phyloP scores from a whole-genome alignment of 1,139 yeast species.

The Kazachstania sp. region DNA sequence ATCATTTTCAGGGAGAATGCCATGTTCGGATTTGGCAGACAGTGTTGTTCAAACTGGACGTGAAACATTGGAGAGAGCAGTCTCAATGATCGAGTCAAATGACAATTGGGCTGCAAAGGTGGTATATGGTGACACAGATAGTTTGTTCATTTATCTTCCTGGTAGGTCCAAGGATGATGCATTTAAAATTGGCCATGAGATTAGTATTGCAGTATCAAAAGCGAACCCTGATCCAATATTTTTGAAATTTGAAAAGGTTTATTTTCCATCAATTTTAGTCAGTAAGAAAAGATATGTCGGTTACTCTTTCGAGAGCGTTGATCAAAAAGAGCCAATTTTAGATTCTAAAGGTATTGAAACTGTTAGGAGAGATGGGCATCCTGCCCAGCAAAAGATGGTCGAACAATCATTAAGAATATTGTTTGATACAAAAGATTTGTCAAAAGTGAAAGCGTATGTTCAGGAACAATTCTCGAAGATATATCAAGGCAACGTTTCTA shows the following conservation, averaged over 20 bases:
- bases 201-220: constrained; percentile 57
- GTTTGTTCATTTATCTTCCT: constrained; percentile 81
- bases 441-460: constrained; percentile 59
- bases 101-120: constrained; percentile 77
- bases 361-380: constrained; percentile 86
- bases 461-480: constrained; percentile 60
- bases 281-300: constrained; percentile 93
- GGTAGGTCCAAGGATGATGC: constrained; percentile 75
- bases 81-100: constrained; percentile 54
- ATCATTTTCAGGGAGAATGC: constrained; percentile 93
- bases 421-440: constrained; percentile 65
- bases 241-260: constrained; percentile 85
- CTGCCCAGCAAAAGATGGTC: constrained; percentile 79
- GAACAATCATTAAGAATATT: constrained; percentile 59
- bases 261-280: constrained; percentile 72
- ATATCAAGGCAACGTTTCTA: constrained; percentile 48
- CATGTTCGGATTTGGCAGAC: constrained; percentile 90
- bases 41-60: constrained; percentile 88
- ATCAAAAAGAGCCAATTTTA: constrained; percentile 53
- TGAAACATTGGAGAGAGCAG: constrained; percentile 68
- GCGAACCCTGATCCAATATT: constrained; percentile 73
- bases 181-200: constrained; percentile 59
- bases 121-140: constrained; percentile 95
- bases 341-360: constrained; percentile 98
- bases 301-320: constrained; percentile 53